Percentiles rank a stretch among this genome's conserved stretches.
These are phyloP conservation scores for Rhizophlyctis rosea DNA, from an alignment of 192 early-diverging fungal species.

Conservation along the genomic window DNA sequence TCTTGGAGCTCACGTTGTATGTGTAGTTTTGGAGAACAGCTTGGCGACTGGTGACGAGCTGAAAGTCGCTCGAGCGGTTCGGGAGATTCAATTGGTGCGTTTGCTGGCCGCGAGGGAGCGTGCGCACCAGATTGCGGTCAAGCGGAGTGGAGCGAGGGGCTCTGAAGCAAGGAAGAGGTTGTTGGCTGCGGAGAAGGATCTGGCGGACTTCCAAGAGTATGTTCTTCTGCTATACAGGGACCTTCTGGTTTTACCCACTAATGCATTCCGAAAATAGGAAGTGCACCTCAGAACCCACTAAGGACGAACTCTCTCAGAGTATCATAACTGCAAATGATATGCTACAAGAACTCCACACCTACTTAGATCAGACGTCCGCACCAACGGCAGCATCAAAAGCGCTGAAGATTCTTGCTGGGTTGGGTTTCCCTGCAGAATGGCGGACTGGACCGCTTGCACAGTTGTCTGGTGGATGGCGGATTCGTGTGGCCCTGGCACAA, in stretches of 20 bases:
- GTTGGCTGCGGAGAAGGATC: not conserved
- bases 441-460: constrained; percentile 45
- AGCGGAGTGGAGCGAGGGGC: constrained; percentile 34
- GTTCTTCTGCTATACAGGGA: too few relatives aligned
- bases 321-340: too few relatives aligned
- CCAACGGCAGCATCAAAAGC: constrained; percentile 68
- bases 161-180: constrained; percentile 43
- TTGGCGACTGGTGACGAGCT: constrained; percentile 18
- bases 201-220: constrained; percentile 52
- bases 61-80: constrained; percentile 20
- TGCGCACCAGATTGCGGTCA: constrained; percentile 23
- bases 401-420: constrained; percentile 64
- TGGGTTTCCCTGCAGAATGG: constrained; percentile 68
- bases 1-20: too few relatives aligned
- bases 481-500: constrained; percentile 80
- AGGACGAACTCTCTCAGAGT: too few relatives aligned
- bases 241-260: too few relatives aligned
- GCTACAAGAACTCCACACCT: not conserved
- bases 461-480: constrained; percentile 87
- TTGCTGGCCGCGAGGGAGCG: constrained; percentile 10
- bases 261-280: too few relatives aligned
- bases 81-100: constrained; percentile 6
- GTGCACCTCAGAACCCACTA: too few relatives aligned
- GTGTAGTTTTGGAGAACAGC: too few relatives aligned
- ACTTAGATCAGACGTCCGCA: constrained; percentile 42